phyloP scores from a whole-genome alignment of 208 protist species.

The Sergeia podlipaevii region DNA sequence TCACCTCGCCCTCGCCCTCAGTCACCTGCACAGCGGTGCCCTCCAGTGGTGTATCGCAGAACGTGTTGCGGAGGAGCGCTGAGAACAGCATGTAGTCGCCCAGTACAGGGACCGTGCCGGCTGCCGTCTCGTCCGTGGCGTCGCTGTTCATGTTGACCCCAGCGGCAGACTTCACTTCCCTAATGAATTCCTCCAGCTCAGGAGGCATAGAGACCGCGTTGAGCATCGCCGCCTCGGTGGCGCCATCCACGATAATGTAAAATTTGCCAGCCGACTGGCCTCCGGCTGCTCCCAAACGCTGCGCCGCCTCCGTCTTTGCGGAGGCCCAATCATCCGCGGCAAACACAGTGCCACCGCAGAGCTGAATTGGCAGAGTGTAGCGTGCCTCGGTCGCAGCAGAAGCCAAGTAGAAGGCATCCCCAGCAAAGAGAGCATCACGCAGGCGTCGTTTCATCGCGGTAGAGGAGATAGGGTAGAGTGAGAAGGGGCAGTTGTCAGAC shows the following conservation, averaged over 20 bases:
- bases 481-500: conserved; percentile 64
- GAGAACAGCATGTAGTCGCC: conserved; percentile 38
- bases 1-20: too few relatives aligned
- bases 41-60: too few relatives aligned
- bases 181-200: conserved; percentile 30
- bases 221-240: conserved; percentile 26
- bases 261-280: conserved; percentile 16
- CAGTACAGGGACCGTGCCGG: conserved; percentile 31
- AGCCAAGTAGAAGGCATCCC: conserved; percentile 44
- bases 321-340: conserved; percentile 19
- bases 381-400: conserved; percentile 29
- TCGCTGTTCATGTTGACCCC: too few relatives aligned
- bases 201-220: conserved; percentile 20
- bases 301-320: conserved; percentile 13
- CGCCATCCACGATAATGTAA: conserved; percentile 59
- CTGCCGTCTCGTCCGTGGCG: too few relatives aligned
- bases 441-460: conserved; percentile 36
- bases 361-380: conserved; percentile 30
- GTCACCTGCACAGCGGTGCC: too few relatives aligned
- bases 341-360: conserved; percentile 29
- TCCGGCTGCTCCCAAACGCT: conserved; percentile 19
- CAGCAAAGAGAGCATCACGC: conserved; percentile 38
- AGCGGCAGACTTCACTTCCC: conserved; percentile 9
- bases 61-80: conserved; percentile 35
- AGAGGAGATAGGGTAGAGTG: conserved; percentile 63